Evolutionary conservation across 2,329 filamentous ascomycete genomes (phyloP), one percentile per base, ranked within the genome.

Genomic region (Nigrospora oryzae): DNA sequence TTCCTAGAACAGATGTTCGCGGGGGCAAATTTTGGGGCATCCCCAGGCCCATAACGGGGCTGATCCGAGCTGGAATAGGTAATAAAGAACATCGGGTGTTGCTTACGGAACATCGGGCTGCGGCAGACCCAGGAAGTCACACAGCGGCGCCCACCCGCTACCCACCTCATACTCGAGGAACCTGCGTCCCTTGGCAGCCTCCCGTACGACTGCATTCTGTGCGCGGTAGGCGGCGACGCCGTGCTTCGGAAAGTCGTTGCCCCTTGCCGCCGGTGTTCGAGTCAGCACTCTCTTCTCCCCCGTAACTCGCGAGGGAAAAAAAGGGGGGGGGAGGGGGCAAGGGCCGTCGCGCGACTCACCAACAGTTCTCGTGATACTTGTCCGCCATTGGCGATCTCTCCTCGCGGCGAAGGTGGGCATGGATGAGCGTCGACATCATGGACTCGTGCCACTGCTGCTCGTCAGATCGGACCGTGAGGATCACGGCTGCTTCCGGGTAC

Each of bases 401-500:
- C 12, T 4, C 51, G 49, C 34, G 48, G 6, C 50, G 45, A 2
- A 36, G 42, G 11, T 56, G 51, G 5, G 36, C 33, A 38, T 62
- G 59, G 36, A 54, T 44, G 13, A 63, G 46, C 1, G 59, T 62
- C 10, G 53, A 48, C 47, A 52, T 51, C 63, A 63, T 65, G 45
- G 62, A 74, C 49, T 68, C 67, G 54, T 74, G 69, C 79, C 79
- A 82, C 41, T 70, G 69, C 51, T 81, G 72, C 13, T 79, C 73
- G 40, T 79, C 72, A 38, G 79, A 70, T 17, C 78, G 69, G 33
- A 69, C 75, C 3, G 76, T 78, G 46, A 83, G 62, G 39, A 84
- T 74, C 48, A 83, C 68, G 60, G 79, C 78, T 14, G 79, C 78
- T 42, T 81, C 74, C 5, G 79, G 79, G 56, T 83, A 83, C 12